Evolutionary conservation across 1,284 basidiomycete genomes (phyloP), one percentile per base, ranked within the genome.

Genomic region (Cerioporus squamosus): DNA sequence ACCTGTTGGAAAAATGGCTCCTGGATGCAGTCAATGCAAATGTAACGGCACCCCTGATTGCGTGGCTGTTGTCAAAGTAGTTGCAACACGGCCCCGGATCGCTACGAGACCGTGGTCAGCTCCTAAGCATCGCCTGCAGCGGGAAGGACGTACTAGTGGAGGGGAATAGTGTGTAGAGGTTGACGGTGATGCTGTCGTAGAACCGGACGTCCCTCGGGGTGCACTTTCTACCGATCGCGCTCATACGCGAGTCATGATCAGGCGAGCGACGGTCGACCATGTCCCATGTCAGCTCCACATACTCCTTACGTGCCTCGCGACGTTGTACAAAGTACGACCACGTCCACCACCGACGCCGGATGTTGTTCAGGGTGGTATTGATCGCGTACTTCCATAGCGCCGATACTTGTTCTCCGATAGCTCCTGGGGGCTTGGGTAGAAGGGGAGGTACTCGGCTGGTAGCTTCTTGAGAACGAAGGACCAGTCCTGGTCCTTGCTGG

Each of bases 341-440:
- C 1, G 54, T 50, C 42, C 50, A 60, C 14, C 26, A 18, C 17
- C 44, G 29, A 38, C 59, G 59, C 1, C 65, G 64, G 8, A 66
- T 44, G 22, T 67, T 62, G n/a, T 59, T 44, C 15, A 59, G 5
- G 15, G 59, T 51, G 0, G 65, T 62, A 8, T 56, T n/a, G 22
- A 66, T 56, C 7, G 70, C 71, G 26, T 66, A 72, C 3, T 48
- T 59, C 68, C 70, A 72, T 15, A 71, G 46, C 2, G 63, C 59
- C 59, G 56, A 18, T 36, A 29, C 42, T 20, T 52, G 26, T 46
- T 36, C 14, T 38, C 26, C 12, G 44, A 12, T 5, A 60, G 22
- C 12, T 44, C 5, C 8, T 17, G 6, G 2, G 55, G 55, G 9
- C 44, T 24, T 3, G 60, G 55, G 12, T 53, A 48, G 17, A 55